These are phyloP conservation scores for Arthrobotrys musiformis DNA, from an alignment of 2,329 filamentous ascomycete genomes.

Conservation along the genomic window DNA sequence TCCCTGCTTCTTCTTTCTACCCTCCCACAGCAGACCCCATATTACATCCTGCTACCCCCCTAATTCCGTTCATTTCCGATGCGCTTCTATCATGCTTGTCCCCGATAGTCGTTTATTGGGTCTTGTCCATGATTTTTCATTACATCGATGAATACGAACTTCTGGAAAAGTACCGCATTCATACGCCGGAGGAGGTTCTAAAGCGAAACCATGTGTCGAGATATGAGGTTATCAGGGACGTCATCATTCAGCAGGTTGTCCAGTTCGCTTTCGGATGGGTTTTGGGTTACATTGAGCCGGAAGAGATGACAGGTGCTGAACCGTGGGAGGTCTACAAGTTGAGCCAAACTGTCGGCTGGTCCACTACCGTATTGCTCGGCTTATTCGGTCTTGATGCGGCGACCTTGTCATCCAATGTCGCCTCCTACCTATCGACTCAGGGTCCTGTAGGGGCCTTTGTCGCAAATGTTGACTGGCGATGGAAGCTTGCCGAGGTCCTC, in stretches of 20 bases:
- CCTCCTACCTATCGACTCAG: conserved; percentile 65
- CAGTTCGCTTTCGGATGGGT: conserved; percentile 78
- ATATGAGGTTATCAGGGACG: conserved; percentile 87
- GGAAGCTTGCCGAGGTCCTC: conserved; percentile 73
- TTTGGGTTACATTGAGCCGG: conserved; percentile 77
- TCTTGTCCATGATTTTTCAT: conserved; percentile 85
- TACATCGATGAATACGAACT: conserved; percentile 84
- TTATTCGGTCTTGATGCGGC: conserved; percentile 79
- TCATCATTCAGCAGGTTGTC: conserved; percentile 89
- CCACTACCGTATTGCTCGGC: conserved; percentile 69
- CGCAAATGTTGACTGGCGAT: conserved; percentile 57
- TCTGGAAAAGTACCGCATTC: conserved; percentile 89
- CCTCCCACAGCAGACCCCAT: conserved; percentile 82
- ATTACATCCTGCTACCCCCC: conserved; percentile 74
- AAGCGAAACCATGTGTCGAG: conserved; percentile 87
- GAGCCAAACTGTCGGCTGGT: conserved; percentile 50
- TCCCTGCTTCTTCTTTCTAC: conserved; percentile 73
- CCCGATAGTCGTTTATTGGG: conserved; percentile 89
- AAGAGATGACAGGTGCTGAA: conserved; percentile 79
- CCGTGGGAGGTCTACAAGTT: conserved; percentile 75
- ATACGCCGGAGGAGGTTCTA: conserved; percentile 90
- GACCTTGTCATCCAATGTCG: conserved; percentile 63
- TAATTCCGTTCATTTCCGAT: conserved; percentile 83
- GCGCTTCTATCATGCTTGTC: conserved; percentile 79
- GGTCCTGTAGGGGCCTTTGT: conserved; percentile 74